These are phyloP conservation scores for Fusarium haematococcum DNA, from an alignment of 2,329 filamentous ascomycete species.

Conservation along the genomic window DNA sequence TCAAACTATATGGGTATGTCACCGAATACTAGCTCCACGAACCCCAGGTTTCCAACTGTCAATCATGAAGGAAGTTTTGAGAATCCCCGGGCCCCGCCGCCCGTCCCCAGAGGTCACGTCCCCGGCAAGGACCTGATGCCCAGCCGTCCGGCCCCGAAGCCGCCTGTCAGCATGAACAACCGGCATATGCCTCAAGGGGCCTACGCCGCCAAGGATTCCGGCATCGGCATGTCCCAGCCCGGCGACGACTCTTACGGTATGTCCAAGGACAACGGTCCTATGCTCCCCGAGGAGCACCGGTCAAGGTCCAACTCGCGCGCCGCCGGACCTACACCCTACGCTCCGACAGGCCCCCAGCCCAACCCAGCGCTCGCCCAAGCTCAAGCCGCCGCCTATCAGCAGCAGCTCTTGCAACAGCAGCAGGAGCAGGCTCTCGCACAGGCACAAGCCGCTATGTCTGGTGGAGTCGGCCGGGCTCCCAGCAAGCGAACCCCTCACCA, in stretches of 20 bases:
- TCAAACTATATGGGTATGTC: slow-evolving; percentile 69
- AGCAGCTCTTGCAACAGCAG: slow-evolving; percentile 80
- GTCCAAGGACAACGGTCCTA: slow-evolving; percentile 66
- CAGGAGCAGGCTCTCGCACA: slow-evolving; percentile 87
- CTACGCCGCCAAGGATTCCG: slow-evolving; percentile 71
- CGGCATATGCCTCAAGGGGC: slow-evolving; percentile 64
- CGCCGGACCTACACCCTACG: slow-evolving; percentile 63
- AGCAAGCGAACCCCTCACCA: slow-evolving; percentile 73
- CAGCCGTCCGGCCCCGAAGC: slow-evolving; percentile 85
- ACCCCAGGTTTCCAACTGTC: slow-evolving; percentile 85
- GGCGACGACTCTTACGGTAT: slow-evolving; percentile 66
- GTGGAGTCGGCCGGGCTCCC: slow-evolving; percentile 76
- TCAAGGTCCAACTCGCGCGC: slow-evolving; percentile 76
- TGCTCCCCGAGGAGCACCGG: slow-evolving; percentile 75
- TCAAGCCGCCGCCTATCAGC: slow-evolving; percentile 66
- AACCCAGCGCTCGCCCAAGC: slow-evolving; percentile 46
- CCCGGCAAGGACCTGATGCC: slow-evolving; percentile 74
- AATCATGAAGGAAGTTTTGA: slow-evolving; percentile 96
- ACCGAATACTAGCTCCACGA: slow-evolving; percentile 81
- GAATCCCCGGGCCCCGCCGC: slow-evolving; percentile 92
- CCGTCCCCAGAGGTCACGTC: slow-evolving; percentile 73
- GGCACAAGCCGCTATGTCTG: slow-evolving; percentile 80
- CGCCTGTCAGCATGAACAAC: slow-evolving; percentile 75
- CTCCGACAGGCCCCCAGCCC: slow-evolving; percentile 56
- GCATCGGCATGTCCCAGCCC: slow-evolving; percentile 70